These are phyloP conservation scores for Cardamine chenopodiifolia DNA, from an alignment of 345 rosid genomes.

Conservation along the genomic window DNA sequence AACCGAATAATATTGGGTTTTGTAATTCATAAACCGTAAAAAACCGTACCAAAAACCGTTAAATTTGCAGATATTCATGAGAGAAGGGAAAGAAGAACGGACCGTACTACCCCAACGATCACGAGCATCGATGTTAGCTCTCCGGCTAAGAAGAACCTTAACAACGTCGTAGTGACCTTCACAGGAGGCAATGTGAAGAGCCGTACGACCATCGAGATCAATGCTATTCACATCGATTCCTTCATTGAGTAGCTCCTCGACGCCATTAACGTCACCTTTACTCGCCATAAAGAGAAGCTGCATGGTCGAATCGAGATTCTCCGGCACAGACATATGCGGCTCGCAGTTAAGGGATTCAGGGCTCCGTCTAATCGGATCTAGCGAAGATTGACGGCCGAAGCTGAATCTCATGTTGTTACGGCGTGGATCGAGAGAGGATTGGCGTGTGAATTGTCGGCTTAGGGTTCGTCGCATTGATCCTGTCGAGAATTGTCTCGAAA, in stretches of 20 bases:
- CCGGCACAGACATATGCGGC: slow-evolving; percentile 70
- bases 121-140: slow-evolving; percentile 90
- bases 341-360: slow-evolving; percentile 42
- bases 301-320: slow-evolving; percentile 91
- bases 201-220: slow-evolving; percentile 95
- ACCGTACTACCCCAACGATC: slow-evolving; percentile 99
- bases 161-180: slow-evolving; percentile 87
- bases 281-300: slow-evolving; percentile 88
- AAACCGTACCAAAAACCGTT: background rate
- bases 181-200: slow-evolving; percentile 90
- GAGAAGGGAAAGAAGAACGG: slow-evolving; percentile 20
- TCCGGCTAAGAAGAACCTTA: slow-evolving; percentile 59
- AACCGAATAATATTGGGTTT: background rate
- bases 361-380: slow-evolving; percentile 78
- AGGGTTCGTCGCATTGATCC: slow-evolving; percentile 60
- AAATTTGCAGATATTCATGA: background rate
- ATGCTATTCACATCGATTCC: slow-evolving; percentile 89
- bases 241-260: slow-evolving; percentile 71
- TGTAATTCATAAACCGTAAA: background rate
- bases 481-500: slow-evolving; percentile 76
- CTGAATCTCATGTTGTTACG: slow-evolving; percentile 75
- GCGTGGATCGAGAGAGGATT: slow-evolving; percentile 73
- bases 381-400: slow-evolving; percentile 82
- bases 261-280: slow-evolving; percentile 70
- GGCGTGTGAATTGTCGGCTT: slow-evolving; percentile 64